These are phyloP conservation scores for Rhodotorula diobovata DNA, from an alignment of 768 basidiomycete species.

Conservation along the genomic window DNA sequence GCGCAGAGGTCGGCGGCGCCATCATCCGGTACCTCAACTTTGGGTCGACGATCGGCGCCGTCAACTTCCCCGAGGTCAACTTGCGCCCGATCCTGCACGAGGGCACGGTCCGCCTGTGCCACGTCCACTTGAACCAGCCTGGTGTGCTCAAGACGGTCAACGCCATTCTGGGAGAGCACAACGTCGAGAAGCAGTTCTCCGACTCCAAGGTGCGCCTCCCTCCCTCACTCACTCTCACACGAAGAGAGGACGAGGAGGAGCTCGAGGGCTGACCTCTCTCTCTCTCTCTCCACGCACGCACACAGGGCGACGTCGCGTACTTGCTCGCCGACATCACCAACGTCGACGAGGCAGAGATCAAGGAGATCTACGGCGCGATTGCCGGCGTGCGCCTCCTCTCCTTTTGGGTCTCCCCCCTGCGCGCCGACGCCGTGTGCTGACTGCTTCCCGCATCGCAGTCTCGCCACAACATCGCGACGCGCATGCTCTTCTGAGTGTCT, in stretches of 20 bases:
- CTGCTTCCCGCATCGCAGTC: not conserved
- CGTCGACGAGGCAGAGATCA: conserved; percentile 74
- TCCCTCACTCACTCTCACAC: conserved; percentile 35
- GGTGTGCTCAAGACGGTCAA: conserved; percentile 94
- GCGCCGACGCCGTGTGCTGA: not conserved
- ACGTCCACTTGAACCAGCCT: conserved; percentile 87
- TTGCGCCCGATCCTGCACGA: conserved; percentile 86
- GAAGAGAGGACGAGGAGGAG: not conserved
- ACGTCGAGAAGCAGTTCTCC: conserved; percentile 99
- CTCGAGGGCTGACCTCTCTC: not conserved
- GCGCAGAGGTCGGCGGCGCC: conserved; percentile 83
- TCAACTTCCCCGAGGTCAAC: conserved; percentile 99
- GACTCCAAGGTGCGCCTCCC: conserved; percentile 51
- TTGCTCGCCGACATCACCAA: conserved; percentile 94
- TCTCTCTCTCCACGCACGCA: no score
- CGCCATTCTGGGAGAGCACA: conserved; percentile 86
- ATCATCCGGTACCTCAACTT: conserved; percentile 84
- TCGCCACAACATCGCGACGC: conserved; percentile 36
- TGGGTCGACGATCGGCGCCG: conserved; percentile 83
- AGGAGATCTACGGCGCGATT: conserved; percentile 61
- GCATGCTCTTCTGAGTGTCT: conserved; percentile 35
- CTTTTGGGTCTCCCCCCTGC: no score
- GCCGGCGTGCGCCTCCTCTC: conserved; percentile 1
- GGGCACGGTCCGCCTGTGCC: conserved; percentile 77
- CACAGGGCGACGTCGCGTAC: conserved; percentile 78